Evolutionary conservation across 768 basidiomycete genomes (phyloP), one percentile per base, ranked within the genome.

Genomic region (Leccinum disarticulatum): DNA sequence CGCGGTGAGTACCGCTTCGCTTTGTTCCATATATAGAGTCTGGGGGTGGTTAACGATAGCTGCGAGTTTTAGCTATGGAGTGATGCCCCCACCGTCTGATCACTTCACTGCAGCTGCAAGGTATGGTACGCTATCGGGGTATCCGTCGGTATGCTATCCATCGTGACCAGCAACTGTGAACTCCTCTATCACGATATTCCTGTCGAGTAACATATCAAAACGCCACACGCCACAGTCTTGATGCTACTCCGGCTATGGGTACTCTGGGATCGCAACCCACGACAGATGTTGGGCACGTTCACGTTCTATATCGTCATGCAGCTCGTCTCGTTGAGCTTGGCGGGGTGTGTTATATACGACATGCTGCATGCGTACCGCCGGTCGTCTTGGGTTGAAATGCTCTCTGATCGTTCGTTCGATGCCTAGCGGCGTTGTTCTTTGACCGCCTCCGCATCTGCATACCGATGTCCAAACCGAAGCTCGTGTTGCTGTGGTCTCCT

Each of bases 171-270:
- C 50, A 75, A 78, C 48, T 79, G 78, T 79, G 52, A 64, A 69
- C 53, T 17, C 33, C n/a, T 15, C 3, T 17, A 33, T 54, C 22
- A 22, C 22, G 22, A 22, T 22, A 22, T 22, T 38, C 46, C 28
- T 10, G 14, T 25, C 9, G 3, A 41, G 8, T 41, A n/a, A n/a
- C 4, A 4, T 41, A 41, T 43, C 43, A 43, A 43, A 11, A 46
- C n/a, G 15, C 3, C 28, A 52, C 22, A 56, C 14, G 1, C 36
- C 25, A 79, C 31, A 31, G 78, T 78, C 60, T 68, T 79, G 22
- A 66, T 79, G 9, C 59, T 79, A 8, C 31, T 31, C 31, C 31
- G 31, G 11, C 31, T 31, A 31, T 79, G 78, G 78, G 63, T 74
- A 25, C 61, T 77, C 4, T 78, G 78, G 66, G 70, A 68, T 41